Base-by-base conservation (phyloP, 352 stramenopile genomes). In the Pythium apleroticum region DNA sequence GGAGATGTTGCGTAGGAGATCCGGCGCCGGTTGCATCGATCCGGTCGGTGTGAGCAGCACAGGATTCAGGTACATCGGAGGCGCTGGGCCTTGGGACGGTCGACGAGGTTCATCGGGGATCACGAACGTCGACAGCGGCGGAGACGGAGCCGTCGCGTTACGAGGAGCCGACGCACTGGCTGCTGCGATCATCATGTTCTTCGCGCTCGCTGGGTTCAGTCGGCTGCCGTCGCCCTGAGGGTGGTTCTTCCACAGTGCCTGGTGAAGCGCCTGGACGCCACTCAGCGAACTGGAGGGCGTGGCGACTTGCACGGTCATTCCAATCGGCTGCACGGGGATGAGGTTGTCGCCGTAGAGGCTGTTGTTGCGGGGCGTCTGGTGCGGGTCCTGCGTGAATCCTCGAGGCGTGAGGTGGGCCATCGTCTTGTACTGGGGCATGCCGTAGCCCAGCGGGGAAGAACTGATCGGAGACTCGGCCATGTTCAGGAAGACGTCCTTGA, bases 401-500 rank as follows among this genome's bases (percentile, higher is more conserved):
- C 24, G 24, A 17, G 54, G 55, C 14, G 59, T 57, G 25, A 41
- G 14, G 11, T 49, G 39, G 14, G 22, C 57, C 4, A 31, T 64
- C 37, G 57, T 43, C 37, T 63, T 72, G 52, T 35, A 60, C 17
- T 11, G 43, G 1, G 46, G 10, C 5, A 46, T 8, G 28, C 52
- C 49, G n/a, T 53, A 63, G 22, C 10, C 19, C 15, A 50, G 50
- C 4, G 60, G 65, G 10, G 65, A 73, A 25, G 63, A 6, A 14
- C 30, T 20, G 22, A 68, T 56, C 1, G 71, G 71, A 5, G 63
- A 73, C 12, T 46, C 41, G 15, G 33, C 57, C 58, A 69, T 70
- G 31, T 60, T 68, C 9, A 69, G 56, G 28, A 77, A 77, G 7
- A 62, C 63, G 43, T 77, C 71, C 49, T 70, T 74, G 35, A 77